A percentile compares a stretch with the other conserved stretches of the same genome.
Conservation (phyloP, 2,329 filamentous ascomycete species). For the Penicillium sclerotigenum region DNA sequence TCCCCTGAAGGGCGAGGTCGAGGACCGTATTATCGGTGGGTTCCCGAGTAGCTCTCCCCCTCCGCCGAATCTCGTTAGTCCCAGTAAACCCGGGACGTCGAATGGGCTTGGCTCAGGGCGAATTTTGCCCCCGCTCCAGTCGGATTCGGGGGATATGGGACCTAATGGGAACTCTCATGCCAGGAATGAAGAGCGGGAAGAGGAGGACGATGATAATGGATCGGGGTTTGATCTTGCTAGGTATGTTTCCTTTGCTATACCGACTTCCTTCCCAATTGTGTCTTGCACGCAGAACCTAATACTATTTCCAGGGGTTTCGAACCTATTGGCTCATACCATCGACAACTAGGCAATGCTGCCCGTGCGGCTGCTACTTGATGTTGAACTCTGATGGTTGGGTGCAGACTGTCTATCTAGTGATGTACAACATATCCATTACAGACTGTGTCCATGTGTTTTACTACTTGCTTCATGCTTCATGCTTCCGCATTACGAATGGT, state of each 20-base stretch:
- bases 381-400: neutral
- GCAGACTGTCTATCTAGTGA: neutral
- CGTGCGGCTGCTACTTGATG: conserved; percentile 34
- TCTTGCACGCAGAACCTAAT: conserved; percentile 3
- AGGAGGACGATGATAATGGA: conserved; percentile 40
- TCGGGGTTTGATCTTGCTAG: conserved; percentile 48
- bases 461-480: neutral
- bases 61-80: conserved; percentile 45
- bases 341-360: conserved; percentile 41
- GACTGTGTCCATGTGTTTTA: conserved; percentile 9
- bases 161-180: conserved; percentile 11
- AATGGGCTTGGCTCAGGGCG: conserved; percentile 32
- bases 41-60: conserved; percentile 50
- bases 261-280: neutral
- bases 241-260: conserved; percentile 28
- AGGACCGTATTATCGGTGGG: conserved; percentile 34
- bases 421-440: conserved; percentile 17
- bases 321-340: conserved; percentile 48
- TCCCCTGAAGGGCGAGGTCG: conserved; percentile 44
- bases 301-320: conserved; percentile 43
- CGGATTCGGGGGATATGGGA: conserved; percentile 27
- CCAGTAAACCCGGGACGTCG: conserved; percentile 42
- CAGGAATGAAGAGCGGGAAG: conserved; percentile 39
- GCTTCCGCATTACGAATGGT: conserved; percentile 20
- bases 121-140: conserved; percentile 32